A percentile compares a stretch with the other conserved stretches of the same genome.
phyloP scores from a whole-genome alignment of 2,329 filamentous ascomycete genomes.

The Orbilia ellipsospora region DNA sequence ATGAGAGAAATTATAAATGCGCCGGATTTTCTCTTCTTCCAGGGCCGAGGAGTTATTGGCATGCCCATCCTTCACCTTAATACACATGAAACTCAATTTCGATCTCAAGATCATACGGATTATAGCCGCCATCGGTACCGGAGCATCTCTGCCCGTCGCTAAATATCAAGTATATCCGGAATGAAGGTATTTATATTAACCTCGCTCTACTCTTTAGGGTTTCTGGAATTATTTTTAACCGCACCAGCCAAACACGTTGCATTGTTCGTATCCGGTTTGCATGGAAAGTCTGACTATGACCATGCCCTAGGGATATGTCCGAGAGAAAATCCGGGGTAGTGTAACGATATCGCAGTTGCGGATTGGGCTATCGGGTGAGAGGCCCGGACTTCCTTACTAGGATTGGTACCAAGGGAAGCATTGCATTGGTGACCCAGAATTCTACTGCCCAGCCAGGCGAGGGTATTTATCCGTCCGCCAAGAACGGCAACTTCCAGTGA shows the following conservation, averaged over 20 bases:
- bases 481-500: conserved; percentile 4
- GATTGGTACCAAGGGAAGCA: conserved; percentile 34
- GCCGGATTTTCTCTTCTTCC: conserved; percentile 4
- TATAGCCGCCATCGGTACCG: conserved; percentile 54
- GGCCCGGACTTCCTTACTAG: conserved; percentile 38
- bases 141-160: conserved; percentile 41
- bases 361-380: conserved; percentile 48
- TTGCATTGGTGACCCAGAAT: conserved; percentile 6
- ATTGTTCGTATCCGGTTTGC: too few species aligned
- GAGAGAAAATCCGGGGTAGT: conserved; percentile 42
- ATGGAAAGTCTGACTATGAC: background rate
- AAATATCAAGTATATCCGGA: conserved; percentile 29
- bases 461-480: conserved; percentile 52
- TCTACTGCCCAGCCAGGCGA: background rate
- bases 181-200: too few species aligned
- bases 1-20: conserved; percentile 37
- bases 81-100: conserved; percentile 28
- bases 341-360: conserved; percentile 32
- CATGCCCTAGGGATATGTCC: background rate
- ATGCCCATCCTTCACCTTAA: conserved; percentile 16
- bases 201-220: too few species aligned
- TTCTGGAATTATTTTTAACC: too few species aligned
- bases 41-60: conserved; percentile 22
- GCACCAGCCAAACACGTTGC: too few species aligned
- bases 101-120: conserved; percentile 34